Evolutionary conservation across 1,139 yeast species (phyloP), one percentile per base, ranked within the genome.

Genomic region (Zygosaccharomyces sapae): DNA sequence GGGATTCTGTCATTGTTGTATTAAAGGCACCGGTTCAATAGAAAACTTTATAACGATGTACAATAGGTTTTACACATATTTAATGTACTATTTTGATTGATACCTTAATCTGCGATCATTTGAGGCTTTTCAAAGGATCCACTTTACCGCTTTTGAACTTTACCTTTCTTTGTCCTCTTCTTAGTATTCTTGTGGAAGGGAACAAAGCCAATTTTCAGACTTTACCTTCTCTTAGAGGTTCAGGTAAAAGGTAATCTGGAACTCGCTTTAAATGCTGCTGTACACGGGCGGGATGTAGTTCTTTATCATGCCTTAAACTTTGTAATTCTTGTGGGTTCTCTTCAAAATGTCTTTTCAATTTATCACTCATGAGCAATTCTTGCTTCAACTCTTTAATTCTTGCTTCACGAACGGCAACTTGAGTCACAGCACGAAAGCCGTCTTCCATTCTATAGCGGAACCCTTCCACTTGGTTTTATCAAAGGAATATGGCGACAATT

Each of bases 391-490:
- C 99, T 64, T 82, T 86, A 47, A 90, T 79, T 61, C 98, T 80
- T 1, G 98, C 97, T 63, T 92, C 97, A 68, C 97, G 81, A 24
- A 94, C 79, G 1, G 96, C 86, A 5, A 86, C 83, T 51, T 80
- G 82, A 0, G 98, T 92, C 25, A 94, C 95, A 0, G 97, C 87
- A 69, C 97, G 80, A 70, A 92, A 92, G 0, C 96, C 97, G 70
- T 92, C 98, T 62, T 92, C 97, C 71, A 90, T 82, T 75, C 99
- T 83, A 68, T 94, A 94, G 59, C 98, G 79, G 76, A 94, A 94
- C 12, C 95, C 94, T 65, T 94, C 96, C 43, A 92, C 89, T 67
- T 92, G 98, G 50, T 80, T 80, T 84, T 82, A 66, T 94, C 96
- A 66, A 94, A 92, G 54, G 86, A 85, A 62, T 92, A 94, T 5